Base-by-base conservation (phyloP, 495 filamentous ascomycete genomes). In the Physcia stellaris region DNA sequence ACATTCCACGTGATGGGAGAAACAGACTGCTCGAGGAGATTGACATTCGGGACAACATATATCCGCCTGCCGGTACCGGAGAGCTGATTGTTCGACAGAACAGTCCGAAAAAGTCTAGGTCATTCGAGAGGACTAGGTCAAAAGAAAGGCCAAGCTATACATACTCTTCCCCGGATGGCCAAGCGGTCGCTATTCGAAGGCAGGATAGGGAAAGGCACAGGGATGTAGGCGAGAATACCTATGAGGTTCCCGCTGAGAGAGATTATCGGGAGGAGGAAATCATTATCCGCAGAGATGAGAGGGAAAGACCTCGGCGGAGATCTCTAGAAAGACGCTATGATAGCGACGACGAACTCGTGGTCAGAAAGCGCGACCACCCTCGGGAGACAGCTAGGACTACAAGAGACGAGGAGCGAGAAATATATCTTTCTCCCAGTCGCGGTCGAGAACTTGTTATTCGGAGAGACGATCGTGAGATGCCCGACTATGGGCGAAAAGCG, bases 11-110 rank as follows among this genome's bases (percentile, higher is more conserved):
- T 21, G 37, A 39, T 17, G 49, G 44, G 15, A 39, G 40, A 11
- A 37, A 48, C 12, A 40, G 44, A 21, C 40, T 37, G 9, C 41
- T 48, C 37, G 45, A 58, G 34, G 54, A 57, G 10, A 33, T 56
- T 11, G 56, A 59, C 19, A 46, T 54, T 31, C 47, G 37, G 39
- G 48, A 49, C 24, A 54, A 57, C 35, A 60, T 62, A 32, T 49
- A 51, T 17, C 58, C 53, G 17, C 48, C 52, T 11, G 55, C 36
- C 24, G 50, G 50, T 32, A 54, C 58, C 22, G 69, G 66, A n/a
- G 54, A 53, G 7, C 42, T 73, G 41, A 68, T 72, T 3, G 15
- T 71, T 9, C 42, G 64, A 29, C 59, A 62, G 36, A 53, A 59
- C 15, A 41, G 48, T 15, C 6, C 37, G 23, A 34, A 42, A n/a